Percentiles rank a stretch among this genome's conserved stretches.
Conservation (phyloP, 2,329 filamentous ascomycete genomes). For the Aspergillus persii region DNA sequence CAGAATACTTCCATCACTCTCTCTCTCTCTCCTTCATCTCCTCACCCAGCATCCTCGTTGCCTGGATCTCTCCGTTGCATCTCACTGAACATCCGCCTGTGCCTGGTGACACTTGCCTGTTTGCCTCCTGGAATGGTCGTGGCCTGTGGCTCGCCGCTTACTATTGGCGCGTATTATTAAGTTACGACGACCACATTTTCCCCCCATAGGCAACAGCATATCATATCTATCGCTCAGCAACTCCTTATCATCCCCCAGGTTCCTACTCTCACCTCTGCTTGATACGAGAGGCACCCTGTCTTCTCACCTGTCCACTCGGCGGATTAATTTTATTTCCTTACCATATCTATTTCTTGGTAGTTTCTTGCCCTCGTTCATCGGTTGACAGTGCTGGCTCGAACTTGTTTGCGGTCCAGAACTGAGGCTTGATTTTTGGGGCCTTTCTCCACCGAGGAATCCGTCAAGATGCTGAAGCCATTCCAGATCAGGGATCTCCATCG, state of each 20-base stretch:
- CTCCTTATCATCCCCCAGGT: slow-evolving; percentile 3
- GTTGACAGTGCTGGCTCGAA: not conserved
- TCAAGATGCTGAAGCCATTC: slow-evolving; percentile 41
- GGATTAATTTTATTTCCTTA: not conserved
- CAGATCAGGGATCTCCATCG: slow-evolving; percentile 38
- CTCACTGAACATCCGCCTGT: not conserved
- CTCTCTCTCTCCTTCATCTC: not conserved
- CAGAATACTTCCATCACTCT: not conserved
- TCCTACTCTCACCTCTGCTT: not conserved
- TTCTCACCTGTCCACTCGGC: not conserved
- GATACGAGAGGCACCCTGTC: not conserved
- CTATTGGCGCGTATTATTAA: not conserved
- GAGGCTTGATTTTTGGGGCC: not conserved
- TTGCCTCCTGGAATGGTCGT: no score
- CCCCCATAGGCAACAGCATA: slow-evolving; percentile 17
- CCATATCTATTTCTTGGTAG: not conserved
- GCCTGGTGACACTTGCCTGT: not conserved
- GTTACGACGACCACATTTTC: not conserved
- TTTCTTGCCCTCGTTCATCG: not conserved
- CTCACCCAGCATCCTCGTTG: not conserved
- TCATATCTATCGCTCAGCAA: not conserved
- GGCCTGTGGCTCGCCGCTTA: slow-evolving; percentile 6
- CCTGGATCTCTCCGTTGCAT: not conserved
- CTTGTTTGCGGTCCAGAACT: not conserved
- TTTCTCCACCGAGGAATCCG: slow-evolving; percentile 3